Conservation (phyloP, 2,329 filamentous ascomycete species). For the Boeremia exigua region DNA sequence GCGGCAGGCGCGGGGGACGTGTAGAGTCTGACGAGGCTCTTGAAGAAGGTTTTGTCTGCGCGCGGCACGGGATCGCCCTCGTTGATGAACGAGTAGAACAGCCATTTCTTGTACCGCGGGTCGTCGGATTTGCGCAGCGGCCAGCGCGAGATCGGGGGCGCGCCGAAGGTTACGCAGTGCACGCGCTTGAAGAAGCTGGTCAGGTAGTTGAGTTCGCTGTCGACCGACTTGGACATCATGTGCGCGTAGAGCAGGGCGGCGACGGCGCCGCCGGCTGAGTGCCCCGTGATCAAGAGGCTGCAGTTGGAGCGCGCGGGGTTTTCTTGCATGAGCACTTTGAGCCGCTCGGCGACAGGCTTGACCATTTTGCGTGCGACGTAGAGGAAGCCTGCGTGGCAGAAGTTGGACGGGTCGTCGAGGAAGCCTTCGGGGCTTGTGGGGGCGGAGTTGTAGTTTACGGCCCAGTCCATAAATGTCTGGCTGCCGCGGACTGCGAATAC, state of each 20-base stretch:
- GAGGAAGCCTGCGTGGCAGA: conserved; percentile 82
- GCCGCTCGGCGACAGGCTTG: conserved; percentile 70
- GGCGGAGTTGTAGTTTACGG: conserved; percentile 76
- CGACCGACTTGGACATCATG: conserved; percentile 70
- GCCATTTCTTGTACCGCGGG: conserved; percentile 62
- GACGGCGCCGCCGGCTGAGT: conserved; percentile 85
- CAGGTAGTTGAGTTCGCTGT: conserved; percentile 73
- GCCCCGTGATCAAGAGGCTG: conserved; percentile 82
- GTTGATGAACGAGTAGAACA: conserved; percentile 83
- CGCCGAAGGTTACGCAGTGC: conserved; percentile 86
- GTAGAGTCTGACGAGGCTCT: conserved; percentile 74
- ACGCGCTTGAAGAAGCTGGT: conserved; percentile 76
- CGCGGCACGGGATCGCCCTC: conserved; percentile 83
- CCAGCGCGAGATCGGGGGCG: conserved; percentile 76
- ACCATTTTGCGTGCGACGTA: conserved; percentile 78
- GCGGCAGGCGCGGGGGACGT: conserved; percentile 62
- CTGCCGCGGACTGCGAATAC: conserved; percentile 85
- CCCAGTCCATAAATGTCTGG: conserved; percentile 83
- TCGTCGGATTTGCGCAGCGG: conserved; percentile 67
- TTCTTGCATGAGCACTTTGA: conserved; percentile 73
- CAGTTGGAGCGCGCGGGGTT: conserved; percentile 69
- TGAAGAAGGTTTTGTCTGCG: conserved; percentile 78
- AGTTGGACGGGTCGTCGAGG: conserved; percentile 77
- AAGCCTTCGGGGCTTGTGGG: conserved; percentile 72
- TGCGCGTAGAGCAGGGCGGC: conserved; percentile 81